A percentile compares a stretch with the other conserved stretches of the same genome.
Evolutionary conservation across 495 filamentous ascomycete species (phyloP).

Genomic region (Penicillium tannophilum): DNA sequence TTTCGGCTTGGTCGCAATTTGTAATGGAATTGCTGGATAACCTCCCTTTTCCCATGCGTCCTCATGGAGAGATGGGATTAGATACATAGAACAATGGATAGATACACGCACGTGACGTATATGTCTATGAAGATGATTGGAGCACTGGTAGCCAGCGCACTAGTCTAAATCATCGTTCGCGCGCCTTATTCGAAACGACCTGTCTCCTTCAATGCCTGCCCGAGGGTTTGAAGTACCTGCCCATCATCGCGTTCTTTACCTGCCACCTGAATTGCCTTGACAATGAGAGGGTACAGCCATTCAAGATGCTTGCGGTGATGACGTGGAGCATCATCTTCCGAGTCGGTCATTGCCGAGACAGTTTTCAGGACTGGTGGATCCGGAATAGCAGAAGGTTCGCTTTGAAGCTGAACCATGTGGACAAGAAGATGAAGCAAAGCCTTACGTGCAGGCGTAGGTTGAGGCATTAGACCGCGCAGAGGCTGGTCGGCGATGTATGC

Average conservation of each 20-base stretch:
- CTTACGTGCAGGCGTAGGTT: constrained; percentile 76
- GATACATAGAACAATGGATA: constrained; percentile 15
- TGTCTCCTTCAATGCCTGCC: constrained; percentile 68
- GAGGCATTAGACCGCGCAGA: constrained; percentile 86
- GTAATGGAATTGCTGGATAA: background rate
- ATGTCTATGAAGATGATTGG: background rate
- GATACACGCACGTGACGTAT: background rate
- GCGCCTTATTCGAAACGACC: constrained; percentile 38
- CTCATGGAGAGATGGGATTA: constrained; percentile 3
- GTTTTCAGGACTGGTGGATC: constrained; percentile 49
- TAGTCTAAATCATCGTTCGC: background rate
- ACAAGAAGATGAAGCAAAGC: constrained; percentile 74
- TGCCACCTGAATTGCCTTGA: constrained; percentile 68
- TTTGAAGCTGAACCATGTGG: constrained; percentile 63
- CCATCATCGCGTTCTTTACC: constrained; percentile 62
- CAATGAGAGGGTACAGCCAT: constrained; percentile 79
- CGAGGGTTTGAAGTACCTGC: constrained; percentile 60
- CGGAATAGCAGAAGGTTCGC: constrained; percentile 72
- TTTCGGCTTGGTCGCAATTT: background rate
- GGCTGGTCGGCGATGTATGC: constrained; percentile 91
- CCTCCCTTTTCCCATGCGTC: background rate
- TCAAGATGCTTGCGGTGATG: constrained; percentile 72
- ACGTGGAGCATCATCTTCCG: constrained; percentile 5
- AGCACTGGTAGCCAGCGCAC: background rate
- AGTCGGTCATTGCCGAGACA: constrained; percentile 47